Percentiles rank a stretch among this genome's conserved stretches.
These are phyloP conservation scores for Eremochloa ophiuroides DNA, from an alignment of 176 grass and related monocot genomes.

Conservation along the genomic window DNA sequence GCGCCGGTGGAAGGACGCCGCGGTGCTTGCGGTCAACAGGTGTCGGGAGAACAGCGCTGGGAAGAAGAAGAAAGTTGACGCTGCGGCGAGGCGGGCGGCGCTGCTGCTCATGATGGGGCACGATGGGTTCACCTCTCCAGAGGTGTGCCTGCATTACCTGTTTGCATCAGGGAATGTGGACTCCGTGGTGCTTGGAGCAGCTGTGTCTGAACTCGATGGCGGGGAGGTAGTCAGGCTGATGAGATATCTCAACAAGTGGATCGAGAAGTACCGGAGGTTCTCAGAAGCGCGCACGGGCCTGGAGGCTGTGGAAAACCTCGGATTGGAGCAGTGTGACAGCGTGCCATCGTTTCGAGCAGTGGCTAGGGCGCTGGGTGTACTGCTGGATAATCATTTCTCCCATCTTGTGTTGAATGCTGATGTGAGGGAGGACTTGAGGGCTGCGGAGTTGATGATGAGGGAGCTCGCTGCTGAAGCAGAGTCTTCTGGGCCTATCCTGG, in stretches of 20 bases:
- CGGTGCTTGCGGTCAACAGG: conserved; percentile 44
- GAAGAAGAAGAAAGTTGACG: conserved; percentile 35
- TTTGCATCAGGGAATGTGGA: conserved; percentile 55
- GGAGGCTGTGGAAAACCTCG: background rate
- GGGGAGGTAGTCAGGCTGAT: conserved; percentile 55
- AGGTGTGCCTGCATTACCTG: conserved; percentile 82
- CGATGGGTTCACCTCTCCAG: conserved; percentile 57
- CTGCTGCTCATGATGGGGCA: conserved; percentile 76
- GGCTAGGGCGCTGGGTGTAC: conserved; percentile 42
- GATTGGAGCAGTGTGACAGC: conserved; percentile 43
- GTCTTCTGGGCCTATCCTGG: conserved; percentile 38
- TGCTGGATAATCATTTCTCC: conserved; percentile 83
- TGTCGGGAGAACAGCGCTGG: conserved; percentile 20
- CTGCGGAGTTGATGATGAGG: conserved; percentile 21
- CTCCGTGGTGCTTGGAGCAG: conserved; percentile 43
- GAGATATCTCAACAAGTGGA: conserved; percentile 74
- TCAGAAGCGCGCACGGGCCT: conserved; percentile 27
- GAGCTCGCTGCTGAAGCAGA: conserved; percentile 46
- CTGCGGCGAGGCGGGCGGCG: conserved; percentile 28
- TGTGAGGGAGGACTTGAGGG: conserved; percentile 45
- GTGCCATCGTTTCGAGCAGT: conserved; percentile 54
- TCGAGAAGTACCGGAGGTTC: conserved; percentile 60
- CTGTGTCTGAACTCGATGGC: conserved; percentile 58
- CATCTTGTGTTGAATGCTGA: conserved; percentile 67
- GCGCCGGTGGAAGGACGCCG: conserved; percentile 56